Percentiles rank a stretch among this genome's conserved stretches.
These are phyloP conservation scores for Hypocrella siamensis DNA, from an alignment of 2,329 filamentous ascomycete species.

Conservation along the genomic window DNA sequence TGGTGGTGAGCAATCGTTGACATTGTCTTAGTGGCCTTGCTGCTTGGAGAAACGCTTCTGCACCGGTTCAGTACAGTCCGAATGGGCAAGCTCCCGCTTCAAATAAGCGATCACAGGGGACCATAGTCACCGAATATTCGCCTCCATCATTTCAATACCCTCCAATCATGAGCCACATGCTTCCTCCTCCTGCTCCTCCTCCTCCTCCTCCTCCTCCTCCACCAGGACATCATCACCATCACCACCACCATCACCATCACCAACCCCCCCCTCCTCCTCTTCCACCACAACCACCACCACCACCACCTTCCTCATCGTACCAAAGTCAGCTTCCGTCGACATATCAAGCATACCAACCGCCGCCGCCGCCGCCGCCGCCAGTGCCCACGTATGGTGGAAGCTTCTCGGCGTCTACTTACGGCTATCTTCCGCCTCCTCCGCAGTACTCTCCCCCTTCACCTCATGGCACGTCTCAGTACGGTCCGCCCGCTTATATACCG, in stretches of 20 bases:
- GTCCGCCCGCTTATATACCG: constrained; percentile 5
- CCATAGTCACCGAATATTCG: constrained; percentile 19
- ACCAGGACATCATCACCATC: no score
- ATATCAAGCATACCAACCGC: constrained; percentile 10
- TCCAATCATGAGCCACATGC: constrained; percentile 6
- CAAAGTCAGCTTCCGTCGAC: constrained; percentile 9
- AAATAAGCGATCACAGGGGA: constrained; percentile 16
- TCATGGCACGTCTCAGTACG: constrained; percentile 6
- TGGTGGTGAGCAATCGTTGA: no score
- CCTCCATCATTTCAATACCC: constrained; percentile 9
- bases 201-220: constrained; percentile 7
- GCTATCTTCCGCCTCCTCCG: constrained; percentile 10
- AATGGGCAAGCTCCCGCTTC: constrained; percentile 14
- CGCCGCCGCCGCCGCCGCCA: constrained; percentile 3
- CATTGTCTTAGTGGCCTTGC: constrained; percentile 16
- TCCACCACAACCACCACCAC: constrained; percentile 1
- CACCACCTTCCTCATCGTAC: constrained; percentile 8
- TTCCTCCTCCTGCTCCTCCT: constrained; percentile 11
- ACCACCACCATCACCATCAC: constrained; percentile 6
- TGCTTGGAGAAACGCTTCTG: constrained; percentile 19
- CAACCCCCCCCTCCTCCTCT: constrained; percentile 10
- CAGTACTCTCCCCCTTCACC: constrained; percentile 10
- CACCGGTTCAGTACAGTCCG: constrained; percentile 9
- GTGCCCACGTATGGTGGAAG: constrained; percentile 8
- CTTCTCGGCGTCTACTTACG: constrained; percentile 10